Conservation (phyloP, 140 eudicot genomes). For the Erigeron philadelphicus region DNA sequence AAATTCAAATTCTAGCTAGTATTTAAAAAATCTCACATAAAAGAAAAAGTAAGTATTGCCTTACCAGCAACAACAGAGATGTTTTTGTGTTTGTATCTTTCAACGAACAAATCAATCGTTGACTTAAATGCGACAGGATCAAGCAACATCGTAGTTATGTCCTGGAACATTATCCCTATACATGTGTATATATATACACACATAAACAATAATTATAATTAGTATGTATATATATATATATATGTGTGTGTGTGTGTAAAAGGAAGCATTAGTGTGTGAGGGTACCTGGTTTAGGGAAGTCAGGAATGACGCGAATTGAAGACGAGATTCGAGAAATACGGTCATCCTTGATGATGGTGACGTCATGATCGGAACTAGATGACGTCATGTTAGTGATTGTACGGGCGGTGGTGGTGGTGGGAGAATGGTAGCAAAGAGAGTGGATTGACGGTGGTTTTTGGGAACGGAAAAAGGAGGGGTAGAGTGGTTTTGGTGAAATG, state of each 20-base stretch:
- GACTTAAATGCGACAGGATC: conserved; percentile 73
- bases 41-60: background rate
- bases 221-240: no score
- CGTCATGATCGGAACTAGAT: conserved; percentile 22
- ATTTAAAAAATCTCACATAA: no score
- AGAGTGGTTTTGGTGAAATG: conserved; percentile 11
- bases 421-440: no score
- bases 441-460: conserved; percentile 8
- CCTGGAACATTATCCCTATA: conserved; percentile 75
- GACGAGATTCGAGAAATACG: background rate
- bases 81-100: conserved; percentile 53
- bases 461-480: conserved; percentile 13
- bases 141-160: conserved; percentile 73
- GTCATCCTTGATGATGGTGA: conserved; percentile 23
- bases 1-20: no score
- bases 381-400: conserved; percentile 37
- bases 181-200: background rate
- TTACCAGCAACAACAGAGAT: conserved; percentile 77
- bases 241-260: no score
- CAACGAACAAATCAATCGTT: conserved; percentile 77
- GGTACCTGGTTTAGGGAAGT: no score
- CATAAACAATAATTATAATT: no score
- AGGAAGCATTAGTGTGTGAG: no score
- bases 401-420: conserved; percentile 22
- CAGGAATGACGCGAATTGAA: no score